Percentiles rank a stretch among this genome's conserved stretches.
Evolutionary conservation across 805 yeast genomes (phyloP).

Genomic region (Nakazawaea ishiwadae): DNA sequence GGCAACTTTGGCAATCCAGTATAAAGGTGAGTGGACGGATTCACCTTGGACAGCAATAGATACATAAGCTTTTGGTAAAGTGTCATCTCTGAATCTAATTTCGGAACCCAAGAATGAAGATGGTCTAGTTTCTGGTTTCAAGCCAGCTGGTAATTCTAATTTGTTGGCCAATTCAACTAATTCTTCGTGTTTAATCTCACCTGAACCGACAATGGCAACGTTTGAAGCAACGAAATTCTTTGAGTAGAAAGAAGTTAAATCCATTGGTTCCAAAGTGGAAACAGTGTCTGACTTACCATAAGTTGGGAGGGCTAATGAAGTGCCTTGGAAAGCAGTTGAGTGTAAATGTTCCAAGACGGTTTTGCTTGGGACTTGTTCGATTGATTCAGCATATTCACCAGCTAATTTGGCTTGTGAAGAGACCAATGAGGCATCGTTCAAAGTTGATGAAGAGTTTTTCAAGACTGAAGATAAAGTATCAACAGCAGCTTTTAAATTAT

Average conservation of each 20-base stretch:
- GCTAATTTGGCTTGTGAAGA: constrained; percentile 42
- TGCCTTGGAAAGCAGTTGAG: constrained; percentile 84
- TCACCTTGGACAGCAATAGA: constrained; percentile 75
- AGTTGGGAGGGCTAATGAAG: constrained; percentile 72
- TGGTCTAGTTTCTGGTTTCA: constrained; percentile 40
- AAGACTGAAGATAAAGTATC: constrained; percentile 42
- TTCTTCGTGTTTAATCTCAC: constrained; percentile 66
- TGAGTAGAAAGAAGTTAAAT: constrained; percentile 50
- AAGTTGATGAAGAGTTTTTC: constrained; percentile 19
- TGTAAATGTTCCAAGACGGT: constrained; percentile 71
- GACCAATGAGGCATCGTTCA: constrained; percentile 36
- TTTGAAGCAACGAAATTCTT: constrained; percentile 59
- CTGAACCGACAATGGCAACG: constrained; percentile 62
- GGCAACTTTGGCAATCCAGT: constrained; percentile 70
- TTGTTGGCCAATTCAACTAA: constrained; percentile 63
- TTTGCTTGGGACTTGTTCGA: constrained; percentile 53
- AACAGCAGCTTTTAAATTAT: constrained; percentile 47
- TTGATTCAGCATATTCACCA: constrained; percentile 40
- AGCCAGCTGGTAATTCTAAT: constrained; percentile 45
- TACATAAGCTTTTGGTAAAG: constrained; percentile 74
- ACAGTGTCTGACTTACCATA: constrained; percentile 70
- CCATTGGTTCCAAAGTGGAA: constrained; percentile 51
- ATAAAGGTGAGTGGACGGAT: constrained; percentile 55
- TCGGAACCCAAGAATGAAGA: constrained; percentile 81
- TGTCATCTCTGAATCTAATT: constrained; percentile 85